A percentile compares a stretch with the other conserved stretches of the same genome.
Conservation (phyloP, 257 asterid genomes). For the Solanum lignicaule region DNA sequence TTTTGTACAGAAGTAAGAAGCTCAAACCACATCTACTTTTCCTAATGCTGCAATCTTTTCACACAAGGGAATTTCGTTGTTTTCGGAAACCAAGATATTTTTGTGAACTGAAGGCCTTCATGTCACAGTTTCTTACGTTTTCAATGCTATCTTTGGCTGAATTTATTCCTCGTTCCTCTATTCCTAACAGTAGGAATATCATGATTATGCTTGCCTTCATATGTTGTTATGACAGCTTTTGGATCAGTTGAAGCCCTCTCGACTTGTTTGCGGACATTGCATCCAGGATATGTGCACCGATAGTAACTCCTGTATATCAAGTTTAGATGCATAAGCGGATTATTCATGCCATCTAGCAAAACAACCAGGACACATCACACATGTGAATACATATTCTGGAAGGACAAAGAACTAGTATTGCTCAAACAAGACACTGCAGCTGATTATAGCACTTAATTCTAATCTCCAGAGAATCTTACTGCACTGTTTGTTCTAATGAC, state of each 20-base stretch:
- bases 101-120: slow-evolving; percentile 18
- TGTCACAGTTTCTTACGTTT: slow-evolving; percentile 17
- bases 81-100: slow-evolving; percentile 26
- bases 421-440: neutral
- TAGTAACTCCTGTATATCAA: slow-evolving; percentile 67
- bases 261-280: slow-evolving; percentile 89
- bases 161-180: slow-evolving; percentile 20
- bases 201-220: slow-evolving; percentile 84
- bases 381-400: neutral
- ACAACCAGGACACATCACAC: neutral
- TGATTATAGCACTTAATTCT: neutral
- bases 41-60: slow-evolving; percentile 29
- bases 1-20: neutral
- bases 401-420: neutral
- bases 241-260: slow-evolving; percentile 87
- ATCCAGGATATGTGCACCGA: slow-evolving; percentile 74
- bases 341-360: neutral
- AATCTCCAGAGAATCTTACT: neutral
- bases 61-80: slow-evolving; percentile 23
- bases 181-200: slow-evolving; percentile 41
- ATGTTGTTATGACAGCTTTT: slow-evolving; percentile 75
- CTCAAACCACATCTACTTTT: neutral
- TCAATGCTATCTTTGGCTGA: neutral
- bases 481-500: neutral
- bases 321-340: neutral